Conservation (phyloP, 345 rosid genomes). For the Gossypium rotundifolium region DNA sequence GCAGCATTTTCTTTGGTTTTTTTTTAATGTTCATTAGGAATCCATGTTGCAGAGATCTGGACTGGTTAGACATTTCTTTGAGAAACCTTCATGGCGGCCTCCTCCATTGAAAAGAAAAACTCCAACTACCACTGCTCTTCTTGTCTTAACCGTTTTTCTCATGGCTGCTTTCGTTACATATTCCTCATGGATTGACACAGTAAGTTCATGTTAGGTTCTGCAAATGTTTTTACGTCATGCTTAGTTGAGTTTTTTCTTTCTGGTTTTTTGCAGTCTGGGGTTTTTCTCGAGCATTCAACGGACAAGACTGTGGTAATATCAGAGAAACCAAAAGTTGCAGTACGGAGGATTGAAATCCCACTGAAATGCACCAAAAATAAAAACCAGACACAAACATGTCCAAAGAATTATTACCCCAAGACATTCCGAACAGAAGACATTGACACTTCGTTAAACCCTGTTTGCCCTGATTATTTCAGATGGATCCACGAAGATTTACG, state of each 20-base stretch:
- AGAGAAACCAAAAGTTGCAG: slow-evolving; percentile 9
- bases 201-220: slow-evolving; percentile 11
- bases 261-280: slow-evolving; percentile 16
- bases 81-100: slow-evolving; percentile 16
- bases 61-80: slow-evolving; percentile 1
- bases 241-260: background rate
- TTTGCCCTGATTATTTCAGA: slow-evolving; percentile 51
- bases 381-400: slow-evolving; percentile 39
- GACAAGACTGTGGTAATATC: background rate
- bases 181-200: slow-evolving; percentile 22
- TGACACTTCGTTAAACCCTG: slow-evolving; percentile 11
- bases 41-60: slow-evolving; percentile 14
- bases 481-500: slow-evolving; percentile 68
- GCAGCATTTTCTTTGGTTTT: background rate
- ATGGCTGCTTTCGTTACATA: slow-evolving; percentile 15
- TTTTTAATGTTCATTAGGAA: background rate
- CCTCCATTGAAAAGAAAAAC: slow-evolving; percentile 12
- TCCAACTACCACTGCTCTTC: slow-evolving; percentile 18
- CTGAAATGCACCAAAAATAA: slow-evolving; percentile 23
- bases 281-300: background rate
- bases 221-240: background rate
- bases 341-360: slow-evolving; percentile 26
- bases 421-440: background rate
- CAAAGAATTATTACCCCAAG: slow-evolving; percentile 34
- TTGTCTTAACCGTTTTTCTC: slow-evolving; percentile 20